phyloP scores from a whole-genome alignment of 2,329 filamentous ascomycete species.

The Pyrenochaeta sp. region DNA sequence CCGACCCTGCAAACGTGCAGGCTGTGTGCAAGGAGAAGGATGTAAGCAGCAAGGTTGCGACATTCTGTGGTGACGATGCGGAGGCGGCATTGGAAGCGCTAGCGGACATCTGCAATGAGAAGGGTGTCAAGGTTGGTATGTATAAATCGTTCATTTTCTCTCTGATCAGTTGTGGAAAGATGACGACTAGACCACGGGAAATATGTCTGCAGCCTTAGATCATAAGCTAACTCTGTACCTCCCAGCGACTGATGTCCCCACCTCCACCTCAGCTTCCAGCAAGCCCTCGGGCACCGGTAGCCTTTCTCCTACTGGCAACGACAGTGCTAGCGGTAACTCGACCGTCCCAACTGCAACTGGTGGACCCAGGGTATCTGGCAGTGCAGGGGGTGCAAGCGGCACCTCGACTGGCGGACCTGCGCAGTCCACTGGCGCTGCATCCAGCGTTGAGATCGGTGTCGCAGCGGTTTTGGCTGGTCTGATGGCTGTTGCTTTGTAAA shows the following conservation, averaged over 20 bases:
- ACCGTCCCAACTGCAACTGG: constrained; percentile 14
- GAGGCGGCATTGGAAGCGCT: constrained; percentile 36
- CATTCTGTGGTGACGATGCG: constrained; percentile 33
- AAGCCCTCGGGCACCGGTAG: constrained; percentile 15
- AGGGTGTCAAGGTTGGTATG: constrained; percentile 41
- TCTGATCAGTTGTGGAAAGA: background rate
- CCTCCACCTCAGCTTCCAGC: constrained; percentile 22
- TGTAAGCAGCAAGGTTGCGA: constrained; percentile 27
- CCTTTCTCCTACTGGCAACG: constrained; percentile 13
- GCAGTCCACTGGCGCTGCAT: constrained; percentile 30
- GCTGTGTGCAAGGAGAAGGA: constrained; percentile 41
- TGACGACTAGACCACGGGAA: background rate
- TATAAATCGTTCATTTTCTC: constrained; percentile 6
- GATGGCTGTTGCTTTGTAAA: constrained; percentile 37
- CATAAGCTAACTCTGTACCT: constrained; percentile 5
- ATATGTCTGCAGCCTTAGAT: background rate
- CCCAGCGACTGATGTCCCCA: constrained; percentile 26
- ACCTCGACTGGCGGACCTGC: constrained; percentile 14
- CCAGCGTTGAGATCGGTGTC: constrained; percentile 33
- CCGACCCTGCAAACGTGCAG: constrained; percentile 35
- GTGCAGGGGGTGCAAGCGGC: constrained; percentile 4
- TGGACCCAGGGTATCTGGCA: constrained; percentile 8
- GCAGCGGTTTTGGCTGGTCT: constrained; percentile 35
- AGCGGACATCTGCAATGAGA: constrained; percentile 37
- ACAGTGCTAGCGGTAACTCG: constrained; percentile 7